Conservation (phyloP, 306 rosid genomes). For the Cucumis sativus region DNA sequence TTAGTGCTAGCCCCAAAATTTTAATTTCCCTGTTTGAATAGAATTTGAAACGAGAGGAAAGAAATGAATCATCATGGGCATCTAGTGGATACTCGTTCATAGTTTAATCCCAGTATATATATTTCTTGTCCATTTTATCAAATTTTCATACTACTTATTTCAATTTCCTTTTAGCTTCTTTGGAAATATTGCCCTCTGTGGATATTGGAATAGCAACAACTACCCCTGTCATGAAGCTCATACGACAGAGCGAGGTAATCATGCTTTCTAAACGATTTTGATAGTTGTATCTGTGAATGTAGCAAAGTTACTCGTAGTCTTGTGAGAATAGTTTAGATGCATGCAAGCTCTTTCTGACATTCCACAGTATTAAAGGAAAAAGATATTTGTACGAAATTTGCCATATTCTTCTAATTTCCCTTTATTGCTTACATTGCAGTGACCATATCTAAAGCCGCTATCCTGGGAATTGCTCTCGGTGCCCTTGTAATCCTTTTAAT, state of each 20-base stretch:
- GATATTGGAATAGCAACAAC: conserved; percentile 54
- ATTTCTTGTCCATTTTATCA: no score
- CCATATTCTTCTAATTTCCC: neutral
- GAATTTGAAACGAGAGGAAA: neutral
- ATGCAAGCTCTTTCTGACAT: neutral
- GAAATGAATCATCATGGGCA: neutral
- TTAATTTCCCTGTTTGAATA: neutral
- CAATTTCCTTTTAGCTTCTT: conserved; percentile 35
- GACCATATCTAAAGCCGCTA: conserved; percentile 75
- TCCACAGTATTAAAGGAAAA: neutral
- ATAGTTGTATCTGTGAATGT: neutral
- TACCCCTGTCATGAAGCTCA: conserved; percentile 48
- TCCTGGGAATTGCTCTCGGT: conserved; percentile 94
- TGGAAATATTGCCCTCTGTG: conserved; percentile 85
- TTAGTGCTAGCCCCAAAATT: neutral
- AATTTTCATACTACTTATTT: neutral
- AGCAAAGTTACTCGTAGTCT: neutral
- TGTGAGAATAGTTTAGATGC: neutral
- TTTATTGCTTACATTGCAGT: conserved; percentile 27
- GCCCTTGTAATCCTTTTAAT: conserved; percentile 83
- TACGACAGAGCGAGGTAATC: conserved; percentile 57
- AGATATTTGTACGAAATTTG: neutral
- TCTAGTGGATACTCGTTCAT: neutral
- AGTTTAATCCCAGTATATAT: neutral
- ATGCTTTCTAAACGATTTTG: neutral